Percentiles rank a stretch among this genome's conserved stretches.
Conservation (phyloP, 176 grass and related monocot genomes). For the Themeda triandra region DNA sequence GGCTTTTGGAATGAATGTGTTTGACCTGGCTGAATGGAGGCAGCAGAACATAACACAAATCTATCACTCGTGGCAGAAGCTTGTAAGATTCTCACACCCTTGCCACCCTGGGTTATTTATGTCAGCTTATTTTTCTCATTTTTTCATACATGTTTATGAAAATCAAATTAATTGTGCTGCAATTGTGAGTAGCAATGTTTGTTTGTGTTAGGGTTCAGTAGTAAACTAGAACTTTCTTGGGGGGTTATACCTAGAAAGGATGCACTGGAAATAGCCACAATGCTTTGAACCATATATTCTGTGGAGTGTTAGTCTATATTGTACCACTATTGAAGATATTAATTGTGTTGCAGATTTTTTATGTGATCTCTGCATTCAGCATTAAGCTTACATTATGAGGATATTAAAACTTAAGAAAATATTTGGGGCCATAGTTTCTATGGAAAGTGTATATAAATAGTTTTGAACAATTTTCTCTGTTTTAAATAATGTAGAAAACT, state of each 20-base stretch:
- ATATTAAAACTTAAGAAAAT: neutral
- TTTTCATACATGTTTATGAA: neutral
- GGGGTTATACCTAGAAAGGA: neutral
- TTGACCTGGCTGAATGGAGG: conserved; percentile 89
- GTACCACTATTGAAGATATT: neutral
- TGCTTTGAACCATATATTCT: conserved; percentile 3
- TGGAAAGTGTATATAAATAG: neutral
- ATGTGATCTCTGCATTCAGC: neutral
- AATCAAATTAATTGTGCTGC: neutral
- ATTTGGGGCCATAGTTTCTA: neutral
- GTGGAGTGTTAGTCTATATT: neutral
- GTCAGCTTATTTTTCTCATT: neutral
- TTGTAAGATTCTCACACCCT: conserved; percentile 45
- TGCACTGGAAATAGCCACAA: neutral
- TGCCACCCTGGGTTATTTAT: conserved; percentile 9
- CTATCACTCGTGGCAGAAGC: conserved; percentile 76
- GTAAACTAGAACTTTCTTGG: neutral
- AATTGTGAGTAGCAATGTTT: neutral
- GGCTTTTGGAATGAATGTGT: conserved; percentile 97
- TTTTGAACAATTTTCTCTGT: neutral
- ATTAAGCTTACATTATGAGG: conserved; percentile 8
- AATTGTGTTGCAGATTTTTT: neutral
- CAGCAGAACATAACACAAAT: conserved; percentile 69
- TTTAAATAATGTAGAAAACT: neutral
- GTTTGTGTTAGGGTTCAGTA: neutral